A percentile compares a stretch with the other conserved stretches of the same genome.
Conservation (phyloP, 306 rosid species). For the Luffa aegyptiaca region DNA sequence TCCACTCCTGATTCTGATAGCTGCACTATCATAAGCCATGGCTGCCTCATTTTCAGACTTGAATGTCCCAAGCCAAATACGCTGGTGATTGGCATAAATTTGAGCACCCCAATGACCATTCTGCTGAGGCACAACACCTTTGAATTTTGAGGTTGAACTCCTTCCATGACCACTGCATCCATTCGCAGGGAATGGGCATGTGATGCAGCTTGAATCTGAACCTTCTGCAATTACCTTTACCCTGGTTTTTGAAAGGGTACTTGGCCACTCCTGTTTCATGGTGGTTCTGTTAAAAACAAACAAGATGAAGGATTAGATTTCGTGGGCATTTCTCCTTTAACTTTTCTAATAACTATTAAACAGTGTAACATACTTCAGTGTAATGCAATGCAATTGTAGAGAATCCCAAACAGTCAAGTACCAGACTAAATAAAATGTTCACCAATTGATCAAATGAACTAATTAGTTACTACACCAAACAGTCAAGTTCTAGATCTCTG, state of each 20-base stretch:
- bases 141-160: conserved; percentile 33
- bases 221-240: neutral
- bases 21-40: conserved; percentile 79
- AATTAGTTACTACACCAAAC: neutral
- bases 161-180: neutral
- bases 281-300: neutral
- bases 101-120: conserved; percentile 95
- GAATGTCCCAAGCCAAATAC: conserved; percentile 91
- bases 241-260: conserved; percentile 15
- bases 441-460: neutral
- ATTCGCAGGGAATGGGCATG: neutral
- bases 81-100: conserved; percentile 72
- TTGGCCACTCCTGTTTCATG: conserved; percentile 12
- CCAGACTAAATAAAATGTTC: neutral
- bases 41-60: conserved; percentile 64
- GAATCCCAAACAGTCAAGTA: too few relatives aligned
- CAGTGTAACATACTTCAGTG: neutral
- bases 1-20: conserved; percentile 54
- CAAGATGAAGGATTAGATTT: neutral
- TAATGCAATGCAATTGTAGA: neutral
- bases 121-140: conserved; percentile 72
- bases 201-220: conserved; percentile 20
- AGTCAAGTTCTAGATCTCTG: neutral
- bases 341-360: neutral
- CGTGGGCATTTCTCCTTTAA: neutral